These are phyloP conservation scores for Maudiozyma humilis DNA, from an alignment of 1,139 yeast species.

Conservation along the genomic window DNA sequence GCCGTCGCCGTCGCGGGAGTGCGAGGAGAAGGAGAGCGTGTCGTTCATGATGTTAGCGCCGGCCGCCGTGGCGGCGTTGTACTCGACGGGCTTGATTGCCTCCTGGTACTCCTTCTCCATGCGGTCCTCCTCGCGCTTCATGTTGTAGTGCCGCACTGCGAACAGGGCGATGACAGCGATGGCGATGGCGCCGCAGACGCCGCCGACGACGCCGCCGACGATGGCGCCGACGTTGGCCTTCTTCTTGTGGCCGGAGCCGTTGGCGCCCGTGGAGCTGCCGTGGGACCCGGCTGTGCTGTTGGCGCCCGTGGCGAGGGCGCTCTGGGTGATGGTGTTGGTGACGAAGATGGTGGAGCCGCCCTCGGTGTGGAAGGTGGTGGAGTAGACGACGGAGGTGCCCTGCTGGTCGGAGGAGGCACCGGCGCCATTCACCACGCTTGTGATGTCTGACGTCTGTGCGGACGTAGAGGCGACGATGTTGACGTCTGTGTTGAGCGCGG, in stretches of 20 bases:
- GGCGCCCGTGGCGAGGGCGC: slow-evolving; percentile 12
- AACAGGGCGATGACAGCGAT: slow-evolving; percentile 20
- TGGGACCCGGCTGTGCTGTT: slow-evolving; percentile 4
- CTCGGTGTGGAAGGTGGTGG: slow-evolving; percentile 24
- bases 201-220: slow-evolving; percentile 33
- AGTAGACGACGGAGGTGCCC: slow-evolving; percentile 11
- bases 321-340: slow-evolving; percentile 26
- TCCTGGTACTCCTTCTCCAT: slow-evolving; percentile 34
- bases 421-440: slow-evolving; percentile 2
- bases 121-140: slow-evolving; percentile 30
- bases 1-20: background rate
- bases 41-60: slow-evolving; percentile 10
- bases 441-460: background rate
- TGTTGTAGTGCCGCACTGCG: slow-evolving; percentile 24
- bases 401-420: background rate
- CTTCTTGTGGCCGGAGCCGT: slow-evolving; percentile 9
- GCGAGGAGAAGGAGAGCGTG: slow-evolving; percentile 12
- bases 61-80: slow-evolving; percentile 8
- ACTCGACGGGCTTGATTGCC: slow-evolving; percentile 32
- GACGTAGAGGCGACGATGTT: background rate
- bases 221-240: slow-evolving; percentile 29
- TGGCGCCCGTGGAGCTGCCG: slow-evolving; percentile 4
- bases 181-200: slow-evolving; percentile 28
- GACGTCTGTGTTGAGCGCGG: background rate
- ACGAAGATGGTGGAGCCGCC: slow-evolving; percentile 28